Evolutionary conservation across 768 basidiomycete species (phyloP).

Genomic region (Suillus cothurnatus): DNA sequence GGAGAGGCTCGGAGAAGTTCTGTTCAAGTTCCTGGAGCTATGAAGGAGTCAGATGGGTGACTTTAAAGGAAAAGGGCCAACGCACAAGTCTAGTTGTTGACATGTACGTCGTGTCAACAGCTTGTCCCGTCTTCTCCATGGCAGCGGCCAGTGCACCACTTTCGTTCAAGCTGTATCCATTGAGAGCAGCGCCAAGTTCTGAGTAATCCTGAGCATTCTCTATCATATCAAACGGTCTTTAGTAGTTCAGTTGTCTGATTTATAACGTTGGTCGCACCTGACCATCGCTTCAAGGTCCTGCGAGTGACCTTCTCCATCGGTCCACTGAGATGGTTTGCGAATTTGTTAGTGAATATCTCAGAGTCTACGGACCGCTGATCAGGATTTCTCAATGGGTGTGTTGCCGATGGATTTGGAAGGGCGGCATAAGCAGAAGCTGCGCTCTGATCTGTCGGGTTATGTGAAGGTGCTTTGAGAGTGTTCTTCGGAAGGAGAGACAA

Average conservation of each 20-base stretch:
- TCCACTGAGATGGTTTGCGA: constrained; percentile 87
- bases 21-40: constrained; percentile 94
- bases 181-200: constrained; percentile 89
- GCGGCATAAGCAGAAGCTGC: constrained; percentile 76
- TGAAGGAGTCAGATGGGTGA: background rate
- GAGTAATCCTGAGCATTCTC: constrained; percentile 86
- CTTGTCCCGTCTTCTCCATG: constrained; percentile 96
- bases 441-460: constrained; percentile 85
- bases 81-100: constrained; percentile 87
- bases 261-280: constrained; percentile 53
- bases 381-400: constrained; percentile 86
- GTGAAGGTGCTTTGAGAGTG: constrained; percentile 91
- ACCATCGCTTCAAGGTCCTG: constrained; percentile 91
- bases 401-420: constrained; percentile 86
- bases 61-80: constrained; percentile 9
- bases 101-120: constrained; percentile 91
- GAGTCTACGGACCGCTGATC: constrained; percentile 97
- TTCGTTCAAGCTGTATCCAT: constrained; percentile 93
- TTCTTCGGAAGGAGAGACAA: constrained; percentile 93
- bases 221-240: constrained; percentile 26
- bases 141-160: constrained; percentile 70
- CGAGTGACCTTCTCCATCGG: constrained; percentile 97
- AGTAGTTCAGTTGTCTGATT: constrained; percentile 12
- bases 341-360: constrained; percentile 94
- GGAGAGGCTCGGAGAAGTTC: constrained; percentile 93